Conservation (phyloP, 2,329 filamentous ascomycete species). For the Diaporthe velutina region DNA sequence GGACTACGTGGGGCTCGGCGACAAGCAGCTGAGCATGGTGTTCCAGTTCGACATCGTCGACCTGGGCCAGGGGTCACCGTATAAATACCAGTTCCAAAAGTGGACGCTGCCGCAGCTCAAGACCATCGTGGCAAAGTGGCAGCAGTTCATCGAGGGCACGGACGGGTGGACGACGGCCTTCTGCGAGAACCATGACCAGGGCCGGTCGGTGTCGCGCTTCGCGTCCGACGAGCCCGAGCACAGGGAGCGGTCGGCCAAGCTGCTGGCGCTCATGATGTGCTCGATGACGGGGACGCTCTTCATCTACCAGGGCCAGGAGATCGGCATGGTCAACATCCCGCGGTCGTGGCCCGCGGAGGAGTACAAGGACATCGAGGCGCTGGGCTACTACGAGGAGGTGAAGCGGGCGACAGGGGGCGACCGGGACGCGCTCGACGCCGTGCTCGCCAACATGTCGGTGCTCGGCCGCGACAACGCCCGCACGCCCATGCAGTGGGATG, state of each 20-base stretch:
- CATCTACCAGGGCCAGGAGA: conserved; percentile 72
- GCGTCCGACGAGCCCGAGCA: conserved; percentile 58
- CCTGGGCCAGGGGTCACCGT: conserved; percentile 65
- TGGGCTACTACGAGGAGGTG: conserved; percentile 58
- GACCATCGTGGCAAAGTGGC: conserved; percentile 60
- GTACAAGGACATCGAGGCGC: conserved; percentile 63
- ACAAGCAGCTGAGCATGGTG: conserved; percentile 76
- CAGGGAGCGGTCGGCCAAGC: conserved; percentile 62
- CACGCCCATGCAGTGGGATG: conserved; percentile 77
- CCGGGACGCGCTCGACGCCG: conserved; percentile 57
- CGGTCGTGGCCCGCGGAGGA: conserved; percentile 60
- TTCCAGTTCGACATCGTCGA: conserved; percentile 77
- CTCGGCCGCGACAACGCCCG: conserved; percentile 76
- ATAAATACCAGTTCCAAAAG: conserved; percentile 65
- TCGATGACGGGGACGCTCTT: conserved; percentile 67
- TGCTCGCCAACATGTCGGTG: conserved; percentile 65
- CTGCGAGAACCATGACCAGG: conserved; percentile 74
- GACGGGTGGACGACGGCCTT: conserved; percentile 72
- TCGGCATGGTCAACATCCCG: conserved; percentile 70
- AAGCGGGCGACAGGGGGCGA: conserved; percentile 45
- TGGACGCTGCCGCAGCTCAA: conserved; percentile 65
- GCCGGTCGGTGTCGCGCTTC: conserved; percentile 67
- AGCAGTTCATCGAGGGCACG: conserved; percentile 63
- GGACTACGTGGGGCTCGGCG: conserved; percentile 68
- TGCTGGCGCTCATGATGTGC: conserved; percentile 64